A percentile compares a stretch with the other conserved stretches of the same genome.
These are phyloP conservation scores for Candolleomyces eurysporus DNA, from an alignment of 768 basidiomycete species.

Conservation along the genomic window DNA sequence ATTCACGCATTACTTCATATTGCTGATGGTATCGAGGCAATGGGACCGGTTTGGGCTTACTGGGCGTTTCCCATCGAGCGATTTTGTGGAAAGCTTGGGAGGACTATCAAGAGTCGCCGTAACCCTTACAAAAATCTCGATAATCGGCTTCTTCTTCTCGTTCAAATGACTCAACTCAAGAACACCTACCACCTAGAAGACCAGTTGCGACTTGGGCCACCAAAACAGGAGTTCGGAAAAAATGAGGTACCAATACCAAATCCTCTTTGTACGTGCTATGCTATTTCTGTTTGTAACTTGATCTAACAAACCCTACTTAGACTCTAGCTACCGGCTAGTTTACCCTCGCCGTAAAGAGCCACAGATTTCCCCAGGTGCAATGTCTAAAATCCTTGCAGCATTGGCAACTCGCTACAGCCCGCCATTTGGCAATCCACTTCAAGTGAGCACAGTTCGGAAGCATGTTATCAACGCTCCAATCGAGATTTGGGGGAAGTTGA, in stretches of 20 bases:
- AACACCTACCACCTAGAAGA: neutral
- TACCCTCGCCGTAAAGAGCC: neutral
- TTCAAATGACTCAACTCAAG: neutral
- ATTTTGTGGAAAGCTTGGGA: neutral
- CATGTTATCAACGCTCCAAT: neutral
- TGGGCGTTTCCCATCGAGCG: neutral
- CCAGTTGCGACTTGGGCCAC: neutral
- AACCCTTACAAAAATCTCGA: neutral
- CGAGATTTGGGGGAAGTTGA: neutral
- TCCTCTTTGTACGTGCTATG: neutral
- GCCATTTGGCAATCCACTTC: neutral
- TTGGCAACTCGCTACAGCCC: neutral
- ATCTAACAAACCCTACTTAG: too few species aligned
- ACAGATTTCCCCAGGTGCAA: neutral
- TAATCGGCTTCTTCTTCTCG: neutral
- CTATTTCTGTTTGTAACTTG: too few species aligned
- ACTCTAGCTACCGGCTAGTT: neutral
- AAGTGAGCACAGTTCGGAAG: neutral
- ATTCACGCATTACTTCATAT: neutral
- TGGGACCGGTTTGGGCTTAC: neutral
- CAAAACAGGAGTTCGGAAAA: neutral
- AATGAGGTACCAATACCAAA: neutral
- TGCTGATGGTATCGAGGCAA: neutral
- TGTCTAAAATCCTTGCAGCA: neutral
- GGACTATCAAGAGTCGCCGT: neutral